Percentiles rank a stretch among this genome's conserved stretches.
Conservation (phyloP, 2,329 filamentous ascomycete genomes). For the Lachnellula willkommii region DNA sequence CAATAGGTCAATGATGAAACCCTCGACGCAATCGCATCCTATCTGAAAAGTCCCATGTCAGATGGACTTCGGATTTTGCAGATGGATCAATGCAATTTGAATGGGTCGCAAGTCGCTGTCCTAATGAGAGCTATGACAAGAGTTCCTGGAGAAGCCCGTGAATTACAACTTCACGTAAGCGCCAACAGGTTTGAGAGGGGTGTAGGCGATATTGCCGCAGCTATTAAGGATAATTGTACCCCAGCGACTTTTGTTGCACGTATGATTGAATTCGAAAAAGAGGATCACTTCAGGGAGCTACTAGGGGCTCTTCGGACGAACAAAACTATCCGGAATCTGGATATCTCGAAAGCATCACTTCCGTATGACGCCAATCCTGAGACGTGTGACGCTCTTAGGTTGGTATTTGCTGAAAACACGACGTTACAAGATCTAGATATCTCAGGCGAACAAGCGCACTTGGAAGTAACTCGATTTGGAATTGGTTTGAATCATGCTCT, state of each 20-base stretch:
- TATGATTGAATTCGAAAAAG: conserved; percentile 54
- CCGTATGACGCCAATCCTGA: conserved; percentile 64
- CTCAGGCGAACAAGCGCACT: conserved; percentile 63
- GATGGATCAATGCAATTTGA: conserved; percentile 62
- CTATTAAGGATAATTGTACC: conserved; percentile 47
- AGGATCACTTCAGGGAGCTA: conserved; percentile 51
- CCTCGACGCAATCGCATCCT: conserved; percentile 60
- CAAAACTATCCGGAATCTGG: conserved; percentile 56
- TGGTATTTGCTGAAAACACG: conserved; percentile 62
- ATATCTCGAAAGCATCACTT: conserved; percentile 65
- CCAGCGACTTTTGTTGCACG: conserved; percentile 61
- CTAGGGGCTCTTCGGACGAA: conserved; percentile 58
- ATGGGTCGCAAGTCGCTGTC: conserved; percentile 58
- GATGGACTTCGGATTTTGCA: conserved; percentile 55
- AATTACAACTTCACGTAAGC: conserved; percentile 61
- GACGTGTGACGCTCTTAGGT: conserved; percentile 57
- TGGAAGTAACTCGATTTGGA: conserved; percentile 66
- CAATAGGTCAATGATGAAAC: conserved; percentile 52
- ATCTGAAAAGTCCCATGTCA: conserved; percentile 57
- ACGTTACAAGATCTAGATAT: conserved; percentile 63
- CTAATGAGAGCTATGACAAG: conserved; percentile 59
- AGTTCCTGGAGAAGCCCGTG: conserved; percentile 43
- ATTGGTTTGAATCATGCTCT: conserved; percentile 63
- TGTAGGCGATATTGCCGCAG: conserved; percentile 45
- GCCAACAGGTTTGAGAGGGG: conserved; percentile 47